Evolutionary conservation across 2,329 filamentous ascomycete species (phyloP).

Genomic region (Thelonectria olida): DNA sequence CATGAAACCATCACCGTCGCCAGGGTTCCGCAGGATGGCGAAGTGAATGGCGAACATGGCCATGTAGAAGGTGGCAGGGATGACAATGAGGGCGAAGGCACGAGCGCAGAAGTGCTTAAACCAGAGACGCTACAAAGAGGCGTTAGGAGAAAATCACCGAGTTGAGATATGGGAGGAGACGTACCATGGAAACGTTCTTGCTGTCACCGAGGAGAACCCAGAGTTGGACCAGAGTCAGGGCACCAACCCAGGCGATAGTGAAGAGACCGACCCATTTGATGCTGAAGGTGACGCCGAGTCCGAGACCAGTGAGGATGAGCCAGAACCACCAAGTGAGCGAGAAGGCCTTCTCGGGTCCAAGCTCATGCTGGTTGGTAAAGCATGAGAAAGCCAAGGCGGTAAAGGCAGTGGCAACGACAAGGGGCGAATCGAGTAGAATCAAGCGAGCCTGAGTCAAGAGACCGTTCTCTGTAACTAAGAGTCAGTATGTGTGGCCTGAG

Average conservation of each 20-base stretch:
- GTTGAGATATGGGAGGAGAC: constrained; percentile 33
- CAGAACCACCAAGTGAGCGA: constrained; percentile 97
- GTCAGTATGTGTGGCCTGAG: constrained; percentile 38
- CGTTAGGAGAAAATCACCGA: constrained; percentile 24
- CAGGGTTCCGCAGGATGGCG: constrained; percentile 89
- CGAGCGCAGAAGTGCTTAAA: constrained; percentile 95
- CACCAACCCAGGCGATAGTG: constrained; percentile 97
- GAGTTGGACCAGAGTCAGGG: constrained; percentile 88
- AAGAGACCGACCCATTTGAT: constrained; percentile 99
- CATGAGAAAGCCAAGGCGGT: constrained; percentile 90
- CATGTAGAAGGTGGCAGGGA: constrained; percentile 91
- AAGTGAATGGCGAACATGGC: constrained; percentile 98
- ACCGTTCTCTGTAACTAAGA: constrained; percentile 77
- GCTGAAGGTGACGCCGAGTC: constrained; percentile 88
- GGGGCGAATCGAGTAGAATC: constrained; percentile 94
- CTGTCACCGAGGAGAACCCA: constrained; percentile 94
- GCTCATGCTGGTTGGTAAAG: constrained; percentile 97
- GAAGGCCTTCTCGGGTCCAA: constrained; percentile 89
- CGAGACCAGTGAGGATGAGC: constrained; percentile 86
- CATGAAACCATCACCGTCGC: constrained; percentile 99
- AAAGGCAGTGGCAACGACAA: constrained; percentile 92
- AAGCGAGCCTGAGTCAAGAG: constrained; percentile 93
- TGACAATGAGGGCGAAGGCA: constrained; percentile 88
- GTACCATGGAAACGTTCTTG: constrained; percentile 81
- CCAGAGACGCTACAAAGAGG: constrained; percentile 70